Evolutionary conservation across 2,329 filamentous ascomycete genomes (phyloP).

Genomic region (Fusarium compactum): DNA sequence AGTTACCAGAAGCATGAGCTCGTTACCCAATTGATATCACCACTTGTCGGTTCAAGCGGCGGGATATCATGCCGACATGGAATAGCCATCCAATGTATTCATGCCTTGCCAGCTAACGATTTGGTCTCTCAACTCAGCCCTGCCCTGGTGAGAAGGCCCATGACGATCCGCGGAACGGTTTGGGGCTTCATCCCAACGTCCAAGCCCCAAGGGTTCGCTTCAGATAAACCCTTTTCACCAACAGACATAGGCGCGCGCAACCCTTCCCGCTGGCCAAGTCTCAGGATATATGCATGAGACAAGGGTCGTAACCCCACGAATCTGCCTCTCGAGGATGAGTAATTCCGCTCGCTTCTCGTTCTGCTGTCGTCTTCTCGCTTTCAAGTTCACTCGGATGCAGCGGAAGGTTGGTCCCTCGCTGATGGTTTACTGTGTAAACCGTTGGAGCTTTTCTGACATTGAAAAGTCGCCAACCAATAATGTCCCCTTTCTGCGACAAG

Average conservation of each 20-base stretch:
- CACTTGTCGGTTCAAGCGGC: constrained; percentile 5
- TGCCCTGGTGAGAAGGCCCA: constrained; percentile 7
- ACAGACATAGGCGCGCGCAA: constrained; percentile 29
- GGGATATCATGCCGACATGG: constrained; percentile 16
- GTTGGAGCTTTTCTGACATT: constrained; percentile 20
- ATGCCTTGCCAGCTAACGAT: background rate
- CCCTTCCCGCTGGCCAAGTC: constrained; percentile 21
- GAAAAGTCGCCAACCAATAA: constrained; percentile 18
- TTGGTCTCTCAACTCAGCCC: constrained; percentile 31
- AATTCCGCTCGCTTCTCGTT: constrained; percentile 10
- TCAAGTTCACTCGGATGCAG: constrained; percentile 36
- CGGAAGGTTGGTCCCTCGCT: constrained; percentile 25
- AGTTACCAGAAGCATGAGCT: constrained; percentile 13
- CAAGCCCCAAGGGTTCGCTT: constrained; percentile 28
- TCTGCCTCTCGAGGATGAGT: constrained; percentile 7
- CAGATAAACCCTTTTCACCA: constrained; percentile 16
- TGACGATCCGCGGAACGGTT: constrained; percentile 30
- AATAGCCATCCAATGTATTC: constrained; percentile 20
- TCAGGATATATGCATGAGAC: constrained; percentile 17
- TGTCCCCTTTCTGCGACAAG: constrained; percentile 22
- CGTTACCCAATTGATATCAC: constrained; percentile 17
- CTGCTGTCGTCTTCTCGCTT: constrained; percentile 5
- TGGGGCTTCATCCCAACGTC: constrained; percentile 10
- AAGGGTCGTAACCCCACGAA: constrained; percentile 33
- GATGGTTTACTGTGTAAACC: constrained; percentile 19